phyloP scores from a whole-genome alignment of 2,329 filamentous ascomycete genomes.

The Aspergillus oerlinghausenensis region DNA sequence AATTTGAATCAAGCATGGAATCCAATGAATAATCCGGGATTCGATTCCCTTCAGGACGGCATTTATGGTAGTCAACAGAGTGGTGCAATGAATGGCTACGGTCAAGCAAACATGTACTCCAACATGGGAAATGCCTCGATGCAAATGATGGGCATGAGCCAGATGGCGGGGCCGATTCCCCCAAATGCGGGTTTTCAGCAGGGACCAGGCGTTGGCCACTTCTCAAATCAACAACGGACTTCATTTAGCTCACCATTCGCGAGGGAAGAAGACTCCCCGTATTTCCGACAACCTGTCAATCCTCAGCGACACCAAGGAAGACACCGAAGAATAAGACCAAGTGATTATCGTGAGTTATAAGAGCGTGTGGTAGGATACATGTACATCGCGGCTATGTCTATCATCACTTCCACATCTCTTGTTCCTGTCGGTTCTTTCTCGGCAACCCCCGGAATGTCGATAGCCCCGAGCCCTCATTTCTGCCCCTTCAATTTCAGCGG shows the following conservation, averaged over 20 bases:
- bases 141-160: slow-evolving; percentile 35
- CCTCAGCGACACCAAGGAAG: slow-evolving; percentile 83
- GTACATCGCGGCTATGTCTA: background rate
- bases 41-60: slow-evolving; percentile 29
- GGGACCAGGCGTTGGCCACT: slow-evolving; percentile 37
- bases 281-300: slow-evolving; percentile 94
- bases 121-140: slow-evolving; percentile 27
- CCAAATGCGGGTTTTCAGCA: slow-evolving; percentile 30
- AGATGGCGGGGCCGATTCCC: slow-evolving; percentile 24
- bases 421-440: background rate
- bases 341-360: slow-evolving; percentile 82
- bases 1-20: slow-evolving; percentile 36
- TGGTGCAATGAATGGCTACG: slow-evolving; percentile 30
- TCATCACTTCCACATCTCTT: background rate
- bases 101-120: slow-evolving; percentile 32
- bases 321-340: slow-evolving; percentile 73
- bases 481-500: background rate
- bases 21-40: slow-evolving; percentile 44
- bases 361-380: background rate
- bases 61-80: slow-evolving; percentile 32
- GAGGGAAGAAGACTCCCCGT: slow-evolving; percentile 78
- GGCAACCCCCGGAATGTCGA: background rate
- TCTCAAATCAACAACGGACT: slow-evolving; percentile 56
- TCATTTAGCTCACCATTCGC: slow-evolving; percentile 51
- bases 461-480: background rate